These are phyloP conservation scores for Histomonas meleagridis DNA, from an alignment of 208 protist species.

Conservation along the genomic window DNA sequence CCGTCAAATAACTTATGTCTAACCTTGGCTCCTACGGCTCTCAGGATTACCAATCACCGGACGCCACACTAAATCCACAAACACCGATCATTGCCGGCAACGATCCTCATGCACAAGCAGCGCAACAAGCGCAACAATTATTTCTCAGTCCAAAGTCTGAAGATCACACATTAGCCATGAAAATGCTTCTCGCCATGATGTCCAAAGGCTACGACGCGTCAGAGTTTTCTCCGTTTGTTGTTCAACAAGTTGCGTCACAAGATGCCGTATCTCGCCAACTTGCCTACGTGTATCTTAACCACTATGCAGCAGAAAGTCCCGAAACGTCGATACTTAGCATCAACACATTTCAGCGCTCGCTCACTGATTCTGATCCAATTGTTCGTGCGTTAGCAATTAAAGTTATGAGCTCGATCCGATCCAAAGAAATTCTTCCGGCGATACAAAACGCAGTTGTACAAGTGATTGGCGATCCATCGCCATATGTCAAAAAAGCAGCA, in stretches of 20 bases:
- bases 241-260: not conserved
- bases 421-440: not conserved
- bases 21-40: not conserved
- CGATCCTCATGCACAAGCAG: not conserved
- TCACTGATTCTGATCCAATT: slow-evolving; percentile 24
- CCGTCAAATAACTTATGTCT: too few relatives aligned
- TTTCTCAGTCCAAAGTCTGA: not conserved
- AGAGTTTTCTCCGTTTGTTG: not conserved
- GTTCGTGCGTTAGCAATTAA: not conserved
- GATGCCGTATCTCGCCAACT: not conserved
- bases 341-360: slow-evolving; percentile 21
- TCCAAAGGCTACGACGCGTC: not conserved
- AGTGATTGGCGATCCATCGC: not conserved
- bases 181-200: not conserved
- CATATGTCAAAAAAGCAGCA: slow-evolving; percentile 30
- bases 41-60: not conserved
- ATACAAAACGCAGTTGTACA: not conserved
- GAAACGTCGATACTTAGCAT: not conserved
- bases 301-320: not conserved
- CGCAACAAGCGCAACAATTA: not conserved
- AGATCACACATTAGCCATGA: not conserved
- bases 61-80: not conserved
- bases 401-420: not conserved
- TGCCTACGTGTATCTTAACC: not conserved
- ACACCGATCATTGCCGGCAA: not conserved